Conservation (phyloP, 2,329 filamentous ascomycete genomes). For the Microcera coccophila region DNA sequence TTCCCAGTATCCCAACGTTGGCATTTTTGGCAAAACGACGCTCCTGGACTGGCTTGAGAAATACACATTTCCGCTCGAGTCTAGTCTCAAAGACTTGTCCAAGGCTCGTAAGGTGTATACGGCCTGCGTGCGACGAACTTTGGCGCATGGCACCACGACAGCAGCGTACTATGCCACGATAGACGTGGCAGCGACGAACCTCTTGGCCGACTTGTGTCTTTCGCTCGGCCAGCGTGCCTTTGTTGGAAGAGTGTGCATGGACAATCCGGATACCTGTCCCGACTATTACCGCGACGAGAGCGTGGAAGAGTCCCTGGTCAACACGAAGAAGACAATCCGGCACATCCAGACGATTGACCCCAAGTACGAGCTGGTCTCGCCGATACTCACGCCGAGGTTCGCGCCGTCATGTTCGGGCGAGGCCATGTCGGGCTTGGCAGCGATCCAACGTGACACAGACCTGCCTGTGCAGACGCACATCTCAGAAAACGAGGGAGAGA, state of each 20-base stretch:
- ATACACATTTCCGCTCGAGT: conserved; percentile 93
- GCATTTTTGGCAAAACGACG: conserved; percentile 89
- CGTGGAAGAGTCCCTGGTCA: conserved; percentile 51
- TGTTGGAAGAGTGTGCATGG: conserved; percentile 94
- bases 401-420: conserved; percentile 59
- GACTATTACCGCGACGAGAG: conserved; percentile 75
- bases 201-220: conserved; percentile 82
- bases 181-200: conserved; percentile 82
- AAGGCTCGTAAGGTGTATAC: conserved; percentile 71
- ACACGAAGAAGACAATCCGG: conserved; percentile 57
- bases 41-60: conserved; percentile 89
- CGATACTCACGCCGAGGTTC: conserved; percentile 74
- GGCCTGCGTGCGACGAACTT: conserved; percentile 72
- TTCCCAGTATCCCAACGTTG: conserved; percentile 88
- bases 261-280: conserved; percentile 61
- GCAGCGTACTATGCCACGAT: conserved; percentile 94
- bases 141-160: conserved; percentile 88
- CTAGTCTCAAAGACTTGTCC: conserved; percentile 60
- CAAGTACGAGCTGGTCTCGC: conserved; percentile 59
- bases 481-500: conserved; percentile 74
- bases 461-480: conserved; percentile 86
- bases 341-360: conserved; percentile 70
- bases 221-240: conserved; percentile 79
- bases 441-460: conserved; percentile 57
- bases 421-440: conserved; percentile 61